Evolutionary conservation across 495 filamentous ascomycete species (phyloP).

Genomic region (Jackrogersella multiformis): DNA sequence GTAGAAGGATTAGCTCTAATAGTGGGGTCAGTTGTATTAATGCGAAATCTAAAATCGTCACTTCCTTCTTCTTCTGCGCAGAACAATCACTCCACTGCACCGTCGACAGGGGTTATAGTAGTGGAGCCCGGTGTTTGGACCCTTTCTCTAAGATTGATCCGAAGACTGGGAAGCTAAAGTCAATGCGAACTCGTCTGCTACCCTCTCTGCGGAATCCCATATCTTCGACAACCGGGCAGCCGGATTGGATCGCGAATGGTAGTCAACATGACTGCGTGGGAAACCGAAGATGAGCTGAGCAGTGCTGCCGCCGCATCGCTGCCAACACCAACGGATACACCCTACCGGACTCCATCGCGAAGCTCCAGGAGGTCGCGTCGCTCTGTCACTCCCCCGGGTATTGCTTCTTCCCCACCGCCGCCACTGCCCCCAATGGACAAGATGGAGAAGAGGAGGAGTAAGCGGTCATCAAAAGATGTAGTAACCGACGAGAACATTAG

Average conservation of each 20-base stretch:
- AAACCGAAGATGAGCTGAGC: conserved; percentile 65
- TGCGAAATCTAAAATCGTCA: conserved; percentile 39
- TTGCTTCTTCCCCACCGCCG: conserved; percentile 69
- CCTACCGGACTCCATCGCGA: conserved; percentile 69
- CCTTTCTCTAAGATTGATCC: conserved; percentile 42
- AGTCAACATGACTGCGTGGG: conserved; percentile 58
- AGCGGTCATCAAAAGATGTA: conserved; percentile 65
- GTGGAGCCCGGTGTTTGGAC: conserved; percentile 42
- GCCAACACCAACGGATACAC: conserved; percentile 73
- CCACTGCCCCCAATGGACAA: conserved; percentile 64
- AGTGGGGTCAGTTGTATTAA: conserved; percentile 44
- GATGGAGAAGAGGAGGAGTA: conserved; percentile 55
- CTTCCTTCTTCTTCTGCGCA: conserved; percentile 17
- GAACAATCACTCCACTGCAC: conserved; percentile 39
- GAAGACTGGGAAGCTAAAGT: conserved; percentile 30
- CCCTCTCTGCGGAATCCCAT: conserved; percentile 17
- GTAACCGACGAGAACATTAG: conserved; percentile 76
- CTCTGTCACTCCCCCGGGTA: conserved; percentile 65
- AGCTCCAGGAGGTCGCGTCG: conserved; percentile 60
- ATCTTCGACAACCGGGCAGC: conserved; percentile 36
- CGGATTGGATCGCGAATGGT: conserved; percentile 25
- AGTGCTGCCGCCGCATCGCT: conserved; percentile 59
- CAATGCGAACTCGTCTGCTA: conserved; percentile 29
- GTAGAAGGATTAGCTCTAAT: conserved; percentile 39
- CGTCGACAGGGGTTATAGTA: conserved; percentile 30